Percentiles rank a stretch among this genome's conserved stretches.
phyloP scores from a whole-genome alignment of 495 filamentous ascomycete genomes.

The Recurvomyces mirabilis region DNA sequence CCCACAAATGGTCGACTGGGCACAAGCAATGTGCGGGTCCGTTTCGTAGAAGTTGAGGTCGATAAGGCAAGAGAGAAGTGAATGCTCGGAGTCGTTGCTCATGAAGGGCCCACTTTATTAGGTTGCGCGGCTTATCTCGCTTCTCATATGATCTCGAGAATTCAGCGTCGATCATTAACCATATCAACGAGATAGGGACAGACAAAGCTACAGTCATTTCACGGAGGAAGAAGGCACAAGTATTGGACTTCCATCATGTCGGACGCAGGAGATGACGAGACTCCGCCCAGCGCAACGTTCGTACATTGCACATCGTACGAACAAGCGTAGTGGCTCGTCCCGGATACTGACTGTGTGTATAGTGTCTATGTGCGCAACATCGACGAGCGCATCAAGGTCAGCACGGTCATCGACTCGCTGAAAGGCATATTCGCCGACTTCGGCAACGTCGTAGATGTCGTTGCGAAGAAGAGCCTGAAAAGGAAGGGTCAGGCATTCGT shows the following conservation, averaged over 20 bases:
- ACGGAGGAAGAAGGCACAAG: slow-evolving; percentile 6
- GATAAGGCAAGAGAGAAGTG: too few relatives aligned
- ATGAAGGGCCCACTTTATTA: too few relatives aligned
- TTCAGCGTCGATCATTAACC: too few relatives aligned
- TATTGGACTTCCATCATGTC: not conserved
- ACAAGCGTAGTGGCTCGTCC: slow-evolving; percentile 11
- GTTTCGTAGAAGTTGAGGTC: too few relatives aligned
- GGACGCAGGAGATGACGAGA: slow-evolving; percentile 1
- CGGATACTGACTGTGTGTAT: slow-evolving; percentile 5
- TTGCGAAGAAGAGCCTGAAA: slow-evolving; percentile 84
- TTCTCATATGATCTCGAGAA: too few relatives aligned
- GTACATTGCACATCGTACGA: slow-evolving; percentile 26
- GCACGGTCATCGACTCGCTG: slow-evolving; percentile 62
- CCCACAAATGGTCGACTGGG: too few relatives aligned
- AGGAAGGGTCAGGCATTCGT: slow-evolving; percentile 95
- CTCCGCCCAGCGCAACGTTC: slow-evolving; percentile 21
- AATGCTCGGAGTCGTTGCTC: too few relatives aligned
- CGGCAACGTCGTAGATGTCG: slow-evolving; percentile 79
- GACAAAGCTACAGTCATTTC: too few relatives aligned
- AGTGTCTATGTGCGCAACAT: slow-evolving; percentile 19
- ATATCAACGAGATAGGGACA: too few relatives aligned
- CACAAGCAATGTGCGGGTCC: too few relatives aligned
- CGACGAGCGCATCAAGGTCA: slow-evolving; percentile 81
- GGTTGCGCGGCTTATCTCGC: too few relatives aligned
- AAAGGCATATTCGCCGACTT: slow-evolving; percentile 78